These are phyloP conservation scores for Lentinula novae-zelandiae DNA, from an alignment of 1,284 basidiomycete genomes.

Conservation along the genomic window DNA sequence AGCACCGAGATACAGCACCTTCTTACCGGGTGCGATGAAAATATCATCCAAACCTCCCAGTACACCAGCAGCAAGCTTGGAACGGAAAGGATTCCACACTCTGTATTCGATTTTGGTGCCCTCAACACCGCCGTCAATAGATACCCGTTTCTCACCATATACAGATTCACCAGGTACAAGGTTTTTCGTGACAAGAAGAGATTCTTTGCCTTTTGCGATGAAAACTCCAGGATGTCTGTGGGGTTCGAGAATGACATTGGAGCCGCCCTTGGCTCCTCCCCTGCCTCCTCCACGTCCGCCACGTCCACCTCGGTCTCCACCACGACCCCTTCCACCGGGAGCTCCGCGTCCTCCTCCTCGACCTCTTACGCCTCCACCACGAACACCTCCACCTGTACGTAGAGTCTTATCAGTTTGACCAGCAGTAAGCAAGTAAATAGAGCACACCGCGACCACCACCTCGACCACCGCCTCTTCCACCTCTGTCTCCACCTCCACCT, in stretches of 20 bases:
- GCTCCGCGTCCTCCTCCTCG: conserved; percentile 35
- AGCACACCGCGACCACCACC: conserved; percentile 24
- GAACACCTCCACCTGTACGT: conserved; percentile 19
- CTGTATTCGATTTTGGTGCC: conserved; percentile 95
- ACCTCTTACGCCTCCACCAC: conserved; percentile 30
- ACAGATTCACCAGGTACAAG: conserved; percentile 96
- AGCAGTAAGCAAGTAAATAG: conserved; percentile 1
- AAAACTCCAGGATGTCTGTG: conserved; percentile 94
- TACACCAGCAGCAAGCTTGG: conserved; percentile 96
- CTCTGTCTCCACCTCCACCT: conserved; percentile 25
- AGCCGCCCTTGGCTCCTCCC: conserved; percentile 74
- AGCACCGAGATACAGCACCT: conserved; percentile 97
- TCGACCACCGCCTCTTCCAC: conserved; percentile 24
- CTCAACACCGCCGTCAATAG: conserved; percentile 73
- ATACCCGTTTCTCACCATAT: conserved; percentile 97
- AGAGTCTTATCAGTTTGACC: conserved; percentile 8
- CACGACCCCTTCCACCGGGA: conserved; percentile 31
- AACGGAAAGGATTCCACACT: conserved; percentile 99
- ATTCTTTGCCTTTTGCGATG: conserved; percentile 95
- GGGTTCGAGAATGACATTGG: conserved; percentile 90
- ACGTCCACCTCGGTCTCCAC: conserved; percentile 41
- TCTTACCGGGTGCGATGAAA: conserved; percentile 91
- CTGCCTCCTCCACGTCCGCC: conserved; percentile 52
- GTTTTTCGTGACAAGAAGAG: conserved; percentile 97
- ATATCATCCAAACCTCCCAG: conserved; percentile 95